These are phyloP conservation scores for Drosera spatulata DNA, from an alignment of 179 eudicot genomes.

Conservation along the genomic window DNA sequence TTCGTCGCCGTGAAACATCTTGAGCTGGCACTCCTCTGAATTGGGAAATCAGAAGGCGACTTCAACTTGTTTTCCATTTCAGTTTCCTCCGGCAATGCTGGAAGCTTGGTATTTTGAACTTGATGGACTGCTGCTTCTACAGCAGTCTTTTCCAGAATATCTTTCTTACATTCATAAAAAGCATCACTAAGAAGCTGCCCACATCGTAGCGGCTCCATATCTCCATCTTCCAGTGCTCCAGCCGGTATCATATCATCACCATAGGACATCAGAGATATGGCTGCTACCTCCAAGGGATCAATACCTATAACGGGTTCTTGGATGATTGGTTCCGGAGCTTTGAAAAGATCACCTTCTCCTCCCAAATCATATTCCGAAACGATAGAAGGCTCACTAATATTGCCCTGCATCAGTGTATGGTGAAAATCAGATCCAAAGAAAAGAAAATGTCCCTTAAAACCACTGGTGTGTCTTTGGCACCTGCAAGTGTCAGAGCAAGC, in stretches of 20 bases:
- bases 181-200: slow-evolving; percentile 61
- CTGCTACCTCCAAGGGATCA: slow-evolving; percentile 60
- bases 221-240: slow-evolving; percentile 35
- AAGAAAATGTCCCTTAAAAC: no score
- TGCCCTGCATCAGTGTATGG: no score
- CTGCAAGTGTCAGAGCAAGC: no score
- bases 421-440: no score
- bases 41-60: slow-evolving; percentile 12
- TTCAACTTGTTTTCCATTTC: slow-evolving; percentile 13
- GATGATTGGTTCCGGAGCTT: slow-evolving; percentile 74
- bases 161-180: slow-evolving; percentile 71
- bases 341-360: slow-evolving; percentile 85
- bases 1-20: slow-evolving; percentile 73
- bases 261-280: slow-evolving; percentile 67
- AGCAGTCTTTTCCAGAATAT: slow-evolving; percentile 46
- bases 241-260: slow-evolving; percentile 44
- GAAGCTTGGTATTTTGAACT: slow-evolving; percentile 39
- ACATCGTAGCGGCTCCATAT: slow-evolving; percentile 40
- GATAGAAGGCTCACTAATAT: no score
- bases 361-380: slow-evolving; percentile 90
- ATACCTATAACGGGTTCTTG: slow-evolving; percentile 47
- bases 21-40: slow-evolving; percentile 59
- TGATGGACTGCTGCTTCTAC: slow-evolving; percentile 28
- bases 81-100: slow-evolving; percentile 26
- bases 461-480: no score